Evolutionary conservation across 306 rosid genomes (phyloP), one percentile per base, ranked within the genome.

Genomic region (Vigna mungo): DNA sequence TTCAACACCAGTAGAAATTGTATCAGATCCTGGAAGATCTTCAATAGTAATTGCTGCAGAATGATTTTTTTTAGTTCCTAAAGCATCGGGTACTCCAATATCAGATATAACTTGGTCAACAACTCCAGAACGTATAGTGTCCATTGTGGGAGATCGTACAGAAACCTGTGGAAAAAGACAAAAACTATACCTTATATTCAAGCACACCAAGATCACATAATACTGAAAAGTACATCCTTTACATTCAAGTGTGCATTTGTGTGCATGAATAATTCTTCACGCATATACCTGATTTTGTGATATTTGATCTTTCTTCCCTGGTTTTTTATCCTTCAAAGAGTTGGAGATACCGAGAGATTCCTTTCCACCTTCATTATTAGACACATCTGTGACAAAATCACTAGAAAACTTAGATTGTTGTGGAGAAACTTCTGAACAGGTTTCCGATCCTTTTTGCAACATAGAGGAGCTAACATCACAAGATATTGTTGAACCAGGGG

Each of bases 231-330:
- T 9, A 30, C 23, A 60, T 52, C 27, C 27, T 44, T 7, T 51
- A 25, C 43, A 10, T n/a, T 43, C 75, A 68, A 15, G 58, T 64
- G 46, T 2, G 13, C 10, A 80, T 36, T 36, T 14, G 14, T 27
- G 59, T 18, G 25, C 51, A 3, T 51, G 25, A 63, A 47, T 18
- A 71, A 36, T 52, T 63, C 52, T 76, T 72, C 58, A 75, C 23
- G 54, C 23, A 78, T 44, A 56, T 86, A 96, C 99, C 97, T 93
- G 91, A 81, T 81, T 84, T 68, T 81, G 89, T 17, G 79, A 56
- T 67, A 77, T 52, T 77, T 86, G 93, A 51, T 85, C 96, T 85
- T 86, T 85, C 85, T 81, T 89, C 75, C 75, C 85, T 25, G 81
- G 20, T 72, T 88, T 86, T 74, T 84, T 84, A 76, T 96, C 97